Conservation (phyloP, 2,329 filamentous ascomycete genomes). For the Tympanopsis confertula region DNA sequence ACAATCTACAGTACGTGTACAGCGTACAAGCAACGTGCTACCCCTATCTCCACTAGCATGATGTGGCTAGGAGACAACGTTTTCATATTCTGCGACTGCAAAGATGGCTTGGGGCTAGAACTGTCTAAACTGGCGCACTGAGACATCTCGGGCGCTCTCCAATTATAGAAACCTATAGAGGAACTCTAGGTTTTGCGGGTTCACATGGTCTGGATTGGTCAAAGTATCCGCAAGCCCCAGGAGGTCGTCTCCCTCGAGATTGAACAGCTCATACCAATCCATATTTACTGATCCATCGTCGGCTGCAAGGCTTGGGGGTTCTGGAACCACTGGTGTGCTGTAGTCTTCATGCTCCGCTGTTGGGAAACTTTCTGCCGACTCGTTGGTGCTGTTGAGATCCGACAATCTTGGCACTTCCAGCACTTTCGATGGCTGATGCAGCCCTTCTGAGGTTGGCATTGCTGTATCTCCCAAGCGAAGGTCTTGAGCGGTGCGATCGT, state of each 20-base stretch:
- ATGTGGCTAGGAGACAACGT: no score
- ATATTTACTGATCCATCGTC: slow-evolving; percentile 1
- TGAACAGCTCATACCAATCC: slow-evolving; percentile 16
- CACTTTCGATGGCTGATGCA: no score
- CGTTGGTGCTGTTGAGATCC: background rate
- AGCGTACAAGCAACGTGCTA: no score
- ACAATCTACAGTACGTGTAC: no score
- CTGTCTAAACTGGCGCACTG: no score
- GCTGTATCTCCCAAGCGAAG: slow-evolving; percentile 9
- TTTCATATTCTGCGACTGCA: no score
- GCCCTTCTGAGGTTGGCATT: no score
- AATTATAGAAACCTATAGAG: slow-evolving; percentile 15
- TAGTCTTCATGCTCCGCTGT: background rate
- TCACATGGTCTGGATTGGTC: slow-evolving; percentile 16
- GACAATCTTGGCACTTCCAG: no score
- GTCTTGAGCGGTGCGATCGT: slow-evolving; percentile 27
- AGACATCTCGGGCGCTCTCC: background rate
- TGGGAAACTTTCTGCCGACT: background rate
- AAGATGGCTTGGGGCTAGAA: no score
- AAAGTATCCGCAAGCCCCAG: no score
- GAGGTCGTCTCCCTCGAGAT: slow-evolving; percentile 16
- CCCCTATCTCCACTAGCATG: no score
- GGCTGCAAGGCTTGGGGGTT: background rate
- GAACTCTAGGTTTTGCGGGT: slow-evolving; percentile 16
- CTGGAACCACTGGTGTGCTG: background rate